These are phyloP conservation scores for Microascus cirrosus DNA, from an alignment of 2,329 filamentous ascomycete genomes.

Conservation along the genomic window DNA sequence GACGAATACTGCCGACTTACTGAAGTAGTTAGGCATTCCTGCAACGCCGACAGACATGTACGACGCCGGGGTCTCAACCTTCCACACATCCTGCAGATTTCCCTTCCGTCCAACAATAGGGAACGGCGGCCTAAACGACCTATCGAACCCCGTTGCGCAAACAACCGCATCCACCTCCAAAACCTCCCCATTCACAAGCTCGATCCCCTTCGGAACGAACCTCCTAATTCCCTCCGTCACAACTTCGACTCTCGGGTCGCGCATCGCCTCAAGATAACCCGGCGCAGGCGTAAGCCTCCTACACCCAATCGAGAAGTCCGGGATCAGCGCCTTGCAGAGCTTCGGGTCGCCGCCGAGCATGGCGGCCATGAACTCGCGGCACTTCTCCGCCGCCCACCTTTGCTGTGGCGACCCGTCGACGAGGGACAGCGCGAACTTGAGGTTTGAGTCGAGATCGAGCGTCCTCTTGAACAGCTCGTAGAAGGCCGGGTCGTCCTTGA, in stretches of 20 bases:
- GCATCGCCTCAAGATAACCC: constrained; percentile 34
- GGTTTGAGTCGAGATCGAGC: constrained; percentile 32
- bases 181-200: constrained; percentile 34
- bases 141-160: constrained; percentile 47
- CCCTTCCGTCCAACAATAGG: constrained; percentile 36
- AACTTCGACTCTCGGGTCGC: constrained; percentile 34
- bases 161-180: constrained; percentile 43
- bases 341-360: constrained; percentile 33
- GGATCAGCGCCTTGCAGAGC: constrained; percentile 39
- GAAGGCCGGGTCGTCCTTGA: constrained; percentile 30
- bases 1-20: constrained; percentile 21
- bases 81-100: constrained; percentile 39
- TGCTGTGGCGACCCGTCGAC: constrained; percentile 28
- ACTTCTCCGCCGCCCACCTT: constrained; percentile 26
- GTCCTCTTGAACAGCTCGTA: constrained; percentile 34
- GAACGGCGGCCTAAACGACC: constrained; percentile 39
- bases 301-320: constrained; percentile 34
- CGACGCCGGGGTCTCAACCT: constrained; percentile 27
- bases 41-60: constrained; percentile 44
- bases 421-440: constrained; percentile 29
- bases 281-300: constrained; percentile 38
- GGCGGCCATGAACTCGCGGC: constrained; percentile 33
- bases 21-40: constrained; percentile 44
- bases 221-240: constrained; percentile 30
- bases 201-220: constrained; percentile 35